Evolutionary conservation across 441 rosid species (phyloP).

Genomic region (Croton laevigatus): DNA sequence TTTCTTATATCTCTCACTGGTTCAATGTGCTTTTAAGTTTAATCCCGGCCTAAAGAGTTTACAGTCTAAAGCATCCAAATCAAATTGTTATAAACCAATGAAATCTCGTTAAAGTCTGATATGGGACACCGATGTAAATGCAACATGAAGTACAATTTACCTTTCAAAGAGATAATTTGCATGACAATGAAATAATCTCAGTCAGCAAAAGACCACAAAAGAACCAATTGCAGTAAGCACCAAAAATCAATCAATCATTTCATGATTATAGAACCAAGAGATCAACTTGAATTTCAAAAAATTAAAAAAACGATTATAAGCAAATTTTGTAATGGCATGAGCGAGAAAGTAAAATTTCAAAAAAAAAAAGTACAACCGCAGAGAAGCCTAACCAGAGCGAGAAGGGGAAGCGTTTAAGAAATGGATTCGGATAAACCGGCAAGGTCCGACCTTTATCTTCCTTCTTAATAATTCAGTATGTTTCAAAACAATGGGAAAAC

Average conservation of each 20-base stretch:
- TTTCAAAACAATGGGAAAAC: neutral
- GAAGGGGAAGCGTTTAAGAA: slow-evolving; percentile 61
- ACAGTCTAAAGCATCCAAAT: neutral
- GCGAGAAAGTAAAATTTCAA: too few species aligned
- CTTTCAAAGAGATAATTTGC: neutral
- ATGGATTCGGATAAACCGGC: slow-evolving; percentile 68
- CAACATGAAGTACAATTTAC: neutral
- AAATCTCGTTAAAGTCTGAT: neutral
- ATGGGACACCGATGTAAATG: neutral
- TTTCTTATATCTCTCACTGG: too few species aligned
- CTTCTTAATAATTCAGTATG: slow-evolving; percentile 9
- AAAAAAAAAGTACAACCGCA: too few species aligned
- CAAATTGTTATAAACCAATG: neutral
- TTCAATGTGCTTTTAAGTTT: neutral
- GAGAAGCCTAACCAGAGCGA: slow-evolving; percentile 72
- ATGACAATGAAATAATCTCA: too few species aligned
- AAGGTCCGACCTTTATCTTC: slow-evolving; percentile 44
- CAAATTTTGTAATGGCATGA: too few species aligned
- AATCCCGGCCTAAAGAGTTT: neutral
- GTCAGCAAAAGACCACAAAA: neutral
- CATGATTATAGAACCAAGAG: neutral
- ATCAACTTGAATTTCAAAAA: neutral
- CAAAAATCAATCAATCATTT: neutral
- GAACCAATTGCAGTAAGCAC: neutral
- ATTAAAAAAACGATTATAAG: neutral